A percentile compares a stretch with the other conserved stretches of the same genome.
These are phyloP conservation scores for Kurtzmaniella natalensis DNA, from an alignment of 1,139 yeast species.

Conservation along the genomic window DNA sequence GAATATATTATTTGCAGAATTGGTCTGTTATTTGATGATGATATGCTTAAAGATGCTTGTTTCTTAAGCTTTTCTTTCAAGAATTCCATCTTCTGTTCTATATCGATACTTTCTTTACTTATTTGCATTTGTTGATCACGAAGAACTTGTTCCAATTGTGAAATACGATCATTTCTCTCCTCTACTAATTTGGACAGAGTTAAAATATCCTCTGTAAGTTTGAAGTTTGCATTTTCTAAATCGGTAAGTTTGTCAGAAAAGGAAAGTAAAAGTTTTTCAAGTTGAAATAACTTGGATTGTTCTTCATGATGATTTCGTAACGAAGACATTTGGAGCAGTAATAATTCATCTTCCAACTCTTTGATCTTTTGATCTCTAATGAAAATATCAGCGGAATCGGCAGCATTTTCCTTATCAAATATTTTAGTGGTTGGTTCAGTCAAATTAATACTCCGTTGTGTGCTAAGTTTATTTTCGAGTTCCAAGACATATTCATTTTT, in stretches of 20 bases:
- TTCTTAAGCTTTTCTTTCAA: slow-evolving; percentile 27
- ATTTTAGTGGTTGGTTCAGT: slow-evolving; percentile 4
- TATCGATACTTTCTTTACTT: slow-evolving; percentile 46
- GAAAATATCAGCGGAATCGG: slow-evolving; percentile 11
- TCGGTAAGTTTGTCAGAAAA: slow-evolving; percentile 37
- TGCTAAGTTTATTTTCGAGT: slow-evolving; percentile 51
- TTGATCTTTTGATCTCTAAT: slow-evolving; percentile 31
- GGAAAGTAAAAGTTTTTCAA: slow-evolving; percentile 37
- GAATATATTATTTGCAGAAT: slow-evolving; percentile 2
- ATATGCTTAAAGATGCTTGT: slow-evolving; percentile 2
- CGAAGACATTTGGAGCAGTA: slow-evolving; percentile 33
- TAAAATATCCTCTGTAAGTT: slow-evolving; percentile 41
- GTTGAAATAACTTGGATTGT: slow-evolving; percentile 36
- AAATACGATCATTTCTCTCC: slow-evolving; percentile 56
- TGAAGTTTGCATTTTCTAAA: slow-evolving; percentile 34
- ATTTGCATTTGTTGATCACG: slow-evolving; percentile 49
- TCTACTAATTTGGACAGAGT: slow-evolving; percentile 58
- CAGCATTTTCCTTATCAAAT: not conserved
- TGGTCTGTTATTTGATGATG: slow-evolving; percentile 3
- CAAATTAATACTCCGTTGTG: slow-evolving; percentile 2
- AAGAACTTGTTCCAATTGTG: slow-evolving; percentile 48
- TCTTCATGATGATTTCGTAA: slow-evolving; percentile 40
- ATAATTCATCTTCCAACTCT: slow-evolving; percentile 34
- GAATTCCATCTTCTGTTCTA: slow-evolving; percentile 46
- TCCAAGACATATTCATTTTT: slow-evolving; percentile 39